Evolutionary conservation across 2,329 filamentous ascomycete species (phyloP).

Genomic region (Cordyceps tenuipes): DNA sequence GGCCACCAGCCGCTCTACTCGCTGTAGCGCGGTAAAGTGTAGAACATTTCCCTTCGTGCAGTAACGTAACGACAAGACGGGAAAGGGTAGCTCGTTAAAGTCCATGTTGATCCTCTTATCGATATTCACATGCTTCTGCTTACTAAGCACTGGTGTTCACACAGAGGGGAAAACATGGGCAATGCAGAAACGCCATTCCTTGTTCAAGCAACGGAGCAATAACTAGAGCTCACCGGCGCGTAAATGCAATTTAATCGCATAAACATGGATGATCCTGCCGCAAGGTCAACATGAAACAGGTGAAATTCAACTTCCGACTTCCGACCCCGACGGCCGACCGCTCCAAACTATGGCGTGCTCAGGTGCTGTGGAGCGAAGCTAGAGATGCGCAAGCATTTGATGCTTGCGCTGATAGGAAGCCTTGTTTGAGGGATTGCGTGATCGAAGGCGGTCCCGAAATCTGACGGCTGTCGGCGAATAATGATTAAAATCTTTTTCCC

Average conservation of each 20-base stretch:
- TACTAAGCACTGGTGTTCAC: no score
- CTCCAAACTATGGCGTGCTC: constrained; percentile 4
- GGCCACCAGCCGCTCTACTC: neutral
- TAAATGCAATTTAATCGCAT: neutral
- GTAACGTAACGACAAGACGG: no score
- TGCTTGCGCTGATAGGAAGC: neutral
- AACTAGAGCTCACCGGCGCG: neutral
- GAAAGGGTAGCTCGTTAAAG: no score
- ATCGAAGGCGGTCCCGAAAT: neutral
- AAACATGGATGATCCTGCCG: neutral
- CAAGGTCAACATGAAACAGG: neutral
- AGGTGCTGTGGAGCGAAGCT: neutral
- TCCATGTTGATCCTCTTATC: no score
- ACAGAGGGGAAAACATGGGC: no score
- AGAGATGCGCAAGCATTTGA: neutral
- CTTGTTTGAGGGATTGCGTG: neutral
- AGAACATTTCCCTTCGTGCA: no score
- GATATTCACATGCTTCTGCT: no score
- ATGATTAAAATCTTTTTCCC: neutral
- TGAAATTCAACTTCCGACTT: constrained; percentile 1
- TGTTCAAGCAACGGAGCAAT: neutral
- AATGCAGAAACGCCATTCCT: no score
- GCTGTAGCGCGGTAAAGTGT: neutral
- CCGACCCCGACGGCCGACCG: neutral
- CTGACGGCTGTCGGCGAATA: neutral